Base-by-base conservation (phyloP, 371 early-diverging fungal species). In the Saksenaea oblongispora region DNA sequence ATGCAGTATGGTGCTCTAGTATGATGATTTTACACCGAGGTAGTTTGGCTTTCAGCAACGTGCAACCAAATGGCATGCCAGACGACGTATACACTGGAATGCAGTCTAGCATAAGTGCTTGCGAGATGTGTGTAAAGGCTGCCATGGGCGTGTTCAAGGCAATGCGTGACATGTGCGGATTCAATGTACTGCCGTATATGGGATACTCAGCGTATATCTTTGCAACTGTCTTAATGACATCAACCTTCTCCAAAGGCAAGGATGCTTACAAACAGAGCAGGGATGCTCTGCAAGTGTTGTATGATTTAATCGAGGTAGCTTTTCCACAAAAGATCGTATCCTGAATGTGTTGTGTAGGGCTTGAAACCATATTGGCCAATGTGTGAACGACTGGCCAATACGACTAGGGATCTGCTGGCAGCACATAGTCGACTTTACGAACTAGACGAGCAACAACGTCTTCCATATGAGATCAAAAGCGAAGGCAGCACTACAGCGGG, bases 181-280 rank as follows among this genome's bases (percentile, higher is more conserved):
- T 34, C 54, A 81, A 78, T 34, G 62, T 78, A 1, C 55, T 76
- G n/a, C 81, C 81, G 0, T 81, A 74, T 31, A 74, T 81, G 74
- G 76, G 78, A 1, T 81, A 81, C 22, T 73, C 78, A 5, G 76
- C 81, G 13, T 81, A 81, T 34, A 76, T 78, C 9, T 78, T 81
- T 51, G 74, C 78, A 1, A 78, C 81, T 1, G 73, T 76, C 15
- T 61, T 81, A 18, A 81, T 81, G 81, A 81, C 81, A 11, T 76
- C 72, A 1, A 67, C 73, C 7, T 76, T 78, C 44, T 73, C 81
- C 13, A 74, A 76, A 4, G 76, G 72, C 13, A 67, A 58, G 3
- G 69, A 55, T 3, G 63, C 70, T 3, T 78, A 72, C 56, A 57
- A 59, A 28, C 78, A 64, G 37, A 76, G 81, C 55, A 71, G 70